Percentiles rank a stretch among this genome's conserved stretches.
Evolutionary conservation across 257 asterid species (phyloP).

Genomic region (Anisodus tanguticus): DNA sequence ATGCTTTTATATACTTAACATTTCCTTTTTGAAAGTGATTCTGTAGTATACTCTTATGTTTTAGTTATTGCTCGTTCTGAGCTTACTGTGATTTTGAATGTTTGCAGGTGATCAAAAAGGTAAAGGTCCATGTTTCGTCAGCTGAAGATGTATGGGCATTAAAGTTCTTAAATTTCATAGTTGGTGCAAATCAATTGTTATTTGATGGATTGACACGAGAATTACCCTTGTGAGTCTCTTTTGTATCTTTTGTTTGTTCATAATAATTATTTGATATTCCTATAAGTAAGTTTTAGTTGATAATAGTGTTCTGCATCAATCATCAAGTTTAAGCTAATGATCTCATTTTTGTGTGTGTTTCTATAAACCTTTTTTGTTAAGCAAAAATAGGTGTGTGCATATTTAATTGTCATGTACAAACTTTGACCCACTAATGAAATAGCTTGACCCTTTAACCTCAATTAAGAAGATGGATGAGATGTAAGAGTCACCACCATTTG

Average conservation of each 20-base stretch:
- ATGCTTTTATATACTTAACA: background rate
- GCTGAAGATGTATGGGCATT: slow-evolving; percentile 84
- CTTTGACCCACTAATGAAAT: background rate
- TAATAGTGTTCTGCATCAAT: background rate
- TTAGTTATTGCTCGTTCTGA: background rate
- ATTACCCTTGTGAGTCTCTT: slow-evolving; percentile 77
- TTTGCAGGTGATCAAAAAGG: slow-evolving; percentile 70
- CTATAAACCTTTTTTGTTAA: background rate
- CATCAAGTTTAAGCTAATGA: background rate
- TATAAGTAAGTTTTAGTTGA: background rate
- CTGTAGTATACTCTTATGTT: background rate
- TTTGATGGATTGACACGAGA: slow-evolving; percentile 91
- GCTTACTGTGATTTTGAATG: slow-evolving; percentile 33
- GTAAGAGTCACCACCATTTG: background rate
- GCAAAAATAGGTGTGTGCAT: background rate
- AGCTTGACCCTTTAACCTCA: background rate
- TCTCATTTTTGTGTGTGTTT: background rate
- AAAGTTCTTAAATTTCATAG: slow-evolving; percentile 70
- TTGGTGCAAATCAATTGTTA: slow-evolving; percentile 74
- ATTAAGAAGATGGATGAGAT: slow-evolving; percentile 11
- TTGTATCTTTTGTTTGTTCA: background rate
- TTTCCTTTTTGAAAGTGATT: background rate
- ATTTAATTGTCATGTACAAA: background rate
- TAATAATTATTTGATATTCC: background rate
- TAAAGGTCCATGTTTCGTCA: slow-evolving; percentile 54